These are phyloP conservation scores for Aspergillus fumigatiaffinis DNA, from an alignment of 2,329 filamentous ascomycete species.

Conservation along the genomic window DNA sequence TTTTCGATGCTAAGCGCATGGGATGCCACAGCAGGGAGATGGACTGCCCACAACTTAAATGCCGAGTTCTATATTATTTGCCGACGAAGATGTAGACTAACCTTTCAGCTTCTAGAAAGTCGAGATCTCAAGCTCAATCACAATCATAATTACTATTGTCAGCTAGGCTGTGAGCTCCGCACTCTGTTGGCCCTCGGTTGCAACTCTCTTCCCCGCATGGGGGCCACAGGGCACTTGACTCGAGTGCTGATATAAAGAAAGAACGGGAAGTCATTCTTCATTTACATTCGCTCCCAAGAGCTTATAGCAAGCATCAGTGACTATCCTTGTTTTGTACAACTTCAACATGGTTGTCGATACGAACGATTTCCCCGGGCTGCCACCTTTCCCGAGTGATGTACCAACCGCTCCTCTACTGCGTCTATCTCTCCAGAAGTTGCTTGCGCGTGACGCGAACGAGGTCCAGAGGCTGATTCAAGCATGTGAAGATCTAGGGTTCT, in stretches of 20 bases:
- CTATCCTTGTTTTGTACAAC: background rate
- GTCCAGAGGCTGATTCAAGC: constrained; percentile 33
- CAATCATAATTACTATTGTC: background rate
- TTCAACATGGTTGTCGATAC: background rate
- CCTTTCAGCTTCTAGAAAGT: background rate
- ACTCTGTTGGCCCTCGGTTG: constrained; percentile 7
- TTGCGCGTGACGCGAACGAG: constrained; percentile 33
- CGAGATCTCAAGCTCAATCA: background rate
- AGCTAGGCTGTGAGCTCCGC: background rate
- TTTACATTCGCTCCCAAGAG: background rate
- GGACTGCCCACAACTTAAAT: background rate
- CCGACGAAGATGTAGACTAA: background rate
- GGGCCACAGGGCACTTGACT: background rate
- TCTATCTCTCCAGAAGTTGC: constrained; percentile 38
- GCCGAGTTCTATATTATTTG: background rate
- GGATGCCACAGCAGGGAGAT: background rate
- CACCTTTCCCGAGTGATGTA: constrained; percentile 42
- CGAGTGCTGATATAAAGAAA: background rate
- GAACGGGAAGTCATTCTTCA: background rate
- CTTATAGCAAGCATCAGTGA: background rate
- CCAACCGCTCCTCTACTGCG: constrained; percentile 43
- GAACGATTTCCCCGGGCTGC: constrained; percentile 24
- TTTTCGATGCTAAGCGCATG: background rate
- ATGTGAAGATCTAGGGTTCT: constrained; percentile 53
- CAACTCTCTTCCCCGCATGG: background rate